phyloP scores from a whole-genome alignment of 2,329 filamentous ascomycete species.

The Metarhizium album region DNA sequence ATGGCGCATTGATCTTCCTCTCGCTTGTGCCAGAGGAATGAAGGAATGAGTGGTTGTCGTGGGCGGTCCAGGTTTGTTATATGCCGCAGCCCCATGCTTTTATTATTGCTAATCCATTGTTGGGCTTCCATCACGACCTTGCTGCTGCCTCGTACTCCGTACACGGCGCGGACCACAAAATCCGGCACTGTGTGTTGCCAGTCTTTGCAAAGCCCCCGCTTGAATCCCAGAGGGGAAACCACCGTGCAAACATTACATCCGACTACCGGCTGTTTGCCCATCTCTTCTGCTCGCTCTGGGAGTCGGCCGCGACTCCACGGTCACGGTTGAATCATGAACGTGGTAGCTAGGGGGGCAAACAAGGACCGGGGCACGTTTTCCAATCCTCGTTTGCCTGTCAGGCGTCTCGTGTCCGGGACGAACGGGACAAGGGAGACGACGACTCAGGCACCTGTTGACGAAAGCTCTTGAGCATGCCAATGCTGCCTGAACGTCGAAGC shows the following conservation, averaged over 20 bases:
- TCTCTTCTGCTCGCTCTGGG: not conserved
- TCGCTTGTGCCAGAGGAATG: no score
- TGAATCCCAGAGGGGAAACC: not conserved
- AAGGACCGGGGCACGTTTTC: no score
- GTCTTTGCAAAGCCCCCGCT: not conserved
- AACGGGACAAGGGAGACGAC: not conserved
- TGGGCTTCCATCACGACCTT: not conserved
- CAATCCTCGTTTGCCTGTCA: not conserved
- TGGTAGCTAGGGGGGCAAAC: not conserved
- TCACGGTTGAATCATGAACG: not conserved
- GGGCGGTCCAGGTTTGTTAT: not conserved
- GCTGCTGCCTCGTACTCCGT: not conserved
- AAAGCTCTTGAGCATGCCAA: not conserved
- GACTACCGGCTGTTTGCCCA: not conserved
- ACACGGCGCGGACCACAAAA: constrained; percentile 1
- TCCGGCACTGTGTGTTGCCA: constrained; percentile 1
- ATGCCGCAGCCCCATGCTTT: not conserved
- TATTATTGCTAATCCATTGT: not conserved
- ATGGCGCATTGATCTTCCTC: not conserved
- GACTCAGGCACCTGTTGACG: not conserved
- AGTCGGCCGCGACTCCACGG: not conserved
- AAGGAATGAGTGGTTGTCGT: not conserved
- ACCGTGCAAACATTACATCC: constrained; percentile 4
- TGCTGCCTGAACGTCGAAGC: no score
- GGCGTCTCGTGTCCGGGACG: not conserved